Conservation (phyloP, 768 basidiomycete species). For the Cyathus striatus region DNA sequence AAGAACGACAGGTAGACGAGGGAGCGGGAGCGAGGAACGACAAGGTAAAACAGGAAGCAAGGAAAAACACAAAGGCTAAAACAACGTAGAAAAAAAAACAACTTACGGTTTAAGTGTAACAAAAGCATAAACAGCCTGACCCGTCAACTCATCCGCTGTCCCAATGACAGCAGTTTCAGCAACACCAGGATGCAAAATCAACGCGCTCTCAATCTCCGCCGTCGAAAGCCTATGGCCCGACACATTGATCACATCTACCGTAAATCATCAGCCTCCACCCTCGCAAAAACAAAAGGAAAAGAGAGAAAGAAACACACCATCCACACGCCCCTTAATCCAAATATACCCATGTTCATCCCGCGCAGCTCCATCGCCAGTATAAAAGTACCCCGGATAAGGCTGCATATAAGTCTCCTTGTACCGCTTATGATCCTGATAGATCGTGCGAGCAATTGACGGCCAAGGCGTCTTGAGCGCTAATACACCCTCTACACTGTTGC, state of each 20-base stretch:
- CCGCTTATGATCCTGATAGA: conserved; percentile 89
- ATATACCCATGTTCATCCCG: conserved; percentile 95
- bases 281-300: conserved; percentile 1
- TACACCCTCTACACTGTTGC: conserved; percentile 87
- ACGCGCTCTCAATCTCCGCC: conserved; percentile 95
- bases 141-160: conserved; percentile 81
- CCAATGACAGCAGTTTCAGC: conserved; percentile 96
- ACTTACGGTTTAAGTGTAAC: conserved; percentile 91
- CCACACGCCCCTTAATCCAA: conserved; percentile 97
- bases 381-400: conserved; percentile 89
- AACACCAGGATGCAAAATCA: conserved; percentile 92
- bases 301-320: conserved; percentile 46
- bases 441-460: conserved; percentile 93
- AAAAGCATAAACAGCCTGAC: conserved; percentile 92
- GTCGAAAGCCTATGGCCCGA: conserved; percentile 96
- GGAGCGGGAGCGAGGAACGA: too few species aligned
- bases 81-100: neutral
- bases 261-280: neutral
- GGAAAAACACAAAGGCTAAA: neutral
- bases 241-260: conserved; percentile 90
- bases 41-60: too few species aligned
- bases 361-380: conserved; percentile 96
- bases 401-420: conserved; percentile 52
- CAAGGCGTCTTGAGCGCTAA: conserved; percentile 83
- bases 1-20: too few species aligned